Percentiles rank a stretch among this genome's conserved stretches.
Conservation (phyloP, 1,139 yeast species). For the Saccharomyces pastorianus region DNA sequence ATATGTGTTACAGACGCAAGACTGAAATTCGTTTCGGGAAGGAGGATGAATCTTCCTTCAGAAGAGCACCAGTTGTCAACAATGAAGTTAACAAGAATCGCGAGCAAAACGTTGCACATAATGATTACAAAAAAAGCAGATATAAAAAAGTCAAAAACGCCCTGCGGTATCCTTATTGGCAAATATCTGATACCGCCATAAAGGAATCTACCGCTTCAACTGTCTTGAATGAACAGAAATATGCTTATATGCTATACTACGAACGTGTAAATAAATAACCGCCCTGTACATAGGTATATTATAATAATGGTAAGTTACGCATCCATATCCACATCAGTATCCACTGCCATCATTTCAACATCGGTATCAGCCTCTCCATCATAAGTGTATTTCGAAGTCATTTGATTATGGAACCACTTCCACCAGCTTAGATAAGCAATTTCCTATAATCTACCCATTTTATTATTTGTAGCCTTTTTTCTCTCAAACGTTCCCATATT, state of each 20-base stretch:
- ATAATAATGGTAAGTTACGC: slow-evolving; percentile 1
- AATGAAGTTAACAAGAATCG: slow-evolving; percentile 3
- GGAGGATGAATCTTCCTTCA: slow-evolving; percentile 38
- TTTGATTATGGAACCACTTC: slow-evolving; percentile 16
- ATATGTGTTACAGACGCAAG: slow-evolving; percentile 68
- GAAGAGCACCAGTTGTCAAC: slow-evolving; percentile 31
- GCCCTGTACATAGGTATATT: neutral
- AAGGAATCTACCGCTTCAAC: slow-evolving; percentile 54
- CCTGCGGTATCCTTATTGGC: slow-evolving; percentile 69
- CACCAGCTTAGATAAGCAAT: slow-evolving; percentile 21
- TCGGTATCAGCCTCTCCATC: slow-evolving; percentile 14
- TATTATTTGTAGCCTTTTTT: slow-evolving; percentile 21
- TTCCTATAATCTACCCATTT: slow-evolving; percentile 23
- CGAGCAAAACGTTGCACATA: neutral
- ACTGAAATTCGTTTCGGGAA: slow-evolving; percentile 50
- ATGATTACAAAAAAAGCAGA: neutral
- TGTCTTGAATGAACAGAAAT: slow-evolving; percentile 60
- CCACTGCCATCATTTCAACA: slow-evolving; percentile 12
- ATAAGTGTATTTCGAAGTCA: neutral
- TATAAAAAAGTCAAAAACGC: slow-evolving; percentile 37
- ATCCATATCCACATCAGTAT: slow-evolving; percentile 13
- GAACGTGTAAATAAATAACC: slow-evolving; percentile 34
- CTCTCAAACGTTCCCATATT: slow-evolving; percentile 18
- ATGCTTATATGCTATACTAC: slow-evolving; percentile 77
- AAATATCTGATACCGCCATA: slow-evolving; percentile 68